Conservation (phyloP, 1,139 yeast species). For the Candida tetrigidarum region DNA sequence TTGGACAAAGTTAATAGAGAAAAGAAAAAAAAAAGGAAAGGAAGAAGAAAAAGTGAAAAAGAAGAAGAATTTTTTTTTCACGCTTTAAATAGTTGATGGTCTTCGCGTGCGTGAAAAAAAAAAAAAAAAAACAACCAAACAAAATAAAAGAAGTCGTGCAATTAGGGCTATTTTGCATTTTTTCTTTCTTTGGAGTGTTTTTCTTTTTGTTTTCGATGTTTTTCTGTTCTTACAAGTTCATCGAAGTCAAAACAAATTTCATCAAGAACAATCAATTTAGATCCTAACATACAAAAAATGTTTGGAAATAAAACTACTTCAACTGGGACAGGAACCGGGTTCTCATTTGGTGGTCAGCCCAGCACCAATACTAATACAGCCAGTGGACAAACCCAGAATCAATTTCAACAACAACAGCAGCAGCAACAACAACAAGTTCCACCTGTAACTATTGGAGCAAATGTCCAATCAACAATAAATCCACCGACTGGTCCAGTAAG, state of each 20-base stretch:
- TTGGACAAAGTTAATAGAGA: constrained; percentile 51
- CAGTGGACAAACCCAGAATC: neutral
- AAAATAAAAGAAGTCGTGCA: too few species aligned
- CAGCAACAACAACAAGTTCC: constrained; percentile 10
- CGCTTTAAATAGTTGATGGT: constrained; percentile 9
- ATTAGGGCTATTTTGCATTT: too few species aligned
- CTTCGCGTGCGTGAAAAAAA: neutral
- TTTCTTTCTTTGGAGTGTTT: too few species aligned
- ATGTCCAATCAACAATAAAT: constrained; percentile 11
- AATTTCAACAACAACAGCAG: constrained; percentile 12
- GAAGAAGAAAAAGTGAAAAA: constrained; percentile 2
- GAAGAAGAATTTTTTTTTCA: constrained; percentile 8
- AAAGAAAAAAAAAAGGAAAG: constrained; percentile 16
- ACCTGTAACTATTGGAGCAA: constrained; percentile 11
- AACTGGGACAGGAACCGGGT: constrained; percentile 16
- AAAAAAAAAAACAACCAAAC: too few species aligned
- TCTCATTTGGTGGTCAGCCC: constrained; percentile 17
- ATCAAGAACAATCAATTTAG: neutral
- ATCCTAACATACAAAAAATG: constrained; percentile 9
- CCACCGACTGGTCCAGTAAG: constrained; percentile 13
- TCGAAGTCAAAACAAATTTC: constrained; percentile 1
- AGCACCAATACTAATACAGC: constrained; percentile 7
- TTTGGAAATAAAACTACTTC: constrained; percentile 20
- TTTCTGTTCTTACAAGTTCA: constrained; percentile 1
- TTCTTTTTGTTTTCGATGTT: neutral